Percentiles rank a stretch among this genome's conserved stretches.
These are phyloP conservation scores for Vavraia culicis DNA, from an alignment of 371 early-diverging fungal species.

Conservation along the genomic window DNA sequence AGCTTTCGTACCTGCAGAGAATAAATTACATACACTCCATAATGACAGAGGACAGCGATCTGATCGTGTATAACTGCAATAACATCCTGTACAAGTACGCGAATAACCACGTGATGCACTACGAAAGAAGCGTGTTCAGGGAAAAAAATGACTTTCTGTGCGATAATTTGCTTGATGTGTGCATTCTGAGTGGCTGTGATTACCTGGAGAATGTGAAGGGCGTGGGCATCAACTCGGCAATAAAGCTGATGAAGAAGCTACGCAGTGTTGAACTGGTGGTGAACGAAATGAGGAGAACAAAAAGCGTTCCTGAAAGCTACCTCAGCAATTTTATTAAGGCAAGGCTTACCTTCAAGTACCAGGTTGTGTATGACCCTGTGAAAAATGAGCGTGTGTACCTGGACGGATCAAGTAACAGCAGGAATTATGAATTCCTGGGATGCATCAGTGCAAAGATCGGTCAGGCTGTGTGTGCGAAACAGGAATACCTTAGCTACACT, in stretches of 20 bases:
- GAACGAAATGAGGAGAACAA: constrained; percentile 7
- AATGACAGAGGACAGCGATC: constrained; percentile 84
- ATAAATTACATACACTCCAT: constrained; percentile 54
- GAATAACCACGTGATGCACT: constrained; percentile 25
- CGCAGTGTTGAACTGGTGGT: constrained; percentile 22
- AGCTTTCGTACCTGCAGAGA: constrained; percentile 60
- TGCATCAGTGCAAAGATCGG: too few species aligned
- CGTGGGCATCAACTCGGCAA: constrained; percentile 63
- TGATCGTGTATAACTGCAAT: constrained; percentile 69
- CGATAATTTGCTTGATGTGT: constrained; percentile 57
- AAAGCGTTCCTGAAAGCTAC: constrained; percentile 23
- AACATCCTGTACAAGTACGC: constrained; percentile 37
- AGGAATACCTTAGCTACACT: too few species aligned
- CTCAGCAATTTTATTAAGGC: constrained; percentile 31
- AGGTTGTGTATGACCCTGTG: constrained; percentile 41
- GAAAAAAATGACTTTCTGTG: constrained; percentile 15
- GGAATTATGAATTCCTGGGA: too few species aligned
- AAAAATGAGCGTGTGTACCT: constrained; percentile 19
- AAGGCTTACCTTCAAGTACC: constrained; percentile 37
- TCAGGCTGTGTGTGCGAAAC: too few species aligned
- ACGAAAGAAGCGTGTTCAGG: constrained; percentile 22
- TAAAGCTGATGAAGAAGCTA: constrained; percentile 46
- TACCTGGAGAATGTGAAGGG: constrained; percentile 61
- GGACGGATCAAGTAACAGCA: too few species aligned
- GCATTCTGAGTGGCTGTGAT: constrained; percentile 83